These are phyloP conservation scores for Phytophthora cactorum DNA, from an alignment of 352 stramenopile genomes.

Conservation along the genomic window DNA sequence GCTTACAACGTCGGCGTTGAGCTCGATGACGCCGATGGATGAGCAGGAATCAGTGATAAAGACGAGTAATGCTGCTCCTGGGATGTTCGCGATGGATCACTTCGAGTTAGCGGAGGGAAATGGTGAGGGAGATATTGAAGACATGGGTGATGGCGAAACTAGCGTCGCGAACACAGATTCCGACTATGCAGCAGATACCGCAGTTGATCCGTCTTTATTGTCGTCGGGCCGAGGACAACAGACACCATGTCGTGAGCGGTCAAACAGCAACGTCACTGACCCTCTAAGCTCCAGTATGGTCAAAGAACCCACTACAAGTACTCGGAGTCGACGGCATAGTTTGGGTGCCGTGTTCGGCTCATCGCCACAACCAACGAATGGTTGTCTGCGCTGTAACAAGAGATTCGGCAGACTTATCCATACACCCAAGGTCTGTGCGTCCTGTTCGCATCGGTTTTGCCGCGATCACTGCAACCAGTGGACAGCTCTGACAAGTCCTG, in stretches of 20 bases:
- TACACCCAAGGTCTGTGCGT: slow-evolving; percentile 54
- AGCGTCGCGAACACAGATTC: slow-evolving; percentile 21
- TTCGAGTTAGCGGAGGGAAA: slow-evolving; percentile 44
- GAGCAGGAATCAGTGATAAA: background rate
- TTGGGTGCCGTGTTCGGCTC: slow-evolving; percentile 22
- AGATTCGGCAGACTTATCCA: slow-evolving; percentile 52
- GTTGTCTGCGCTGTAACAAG: slow-evolving; percentile 52
- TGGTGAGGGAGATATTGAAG: slow-evolving; percentile 35
- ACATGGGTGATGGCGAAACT: slow-evolving; percentile 28
- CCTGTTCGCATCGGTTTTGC: slow-evolving; percentile 57
- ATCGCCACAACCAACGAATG: slow-evolving; percentile 14
- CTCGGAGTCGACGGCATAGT: slow-evolving; percentile 26
- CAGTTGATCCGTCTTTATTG: slow-evolving; percentile 18
- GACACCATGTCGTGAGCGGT: slow-evolving; percentile 10
- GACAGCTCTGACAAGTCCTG: slow-evolving; percentile 25
- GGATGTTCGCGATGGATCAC: slow-evolving; percentile 57
- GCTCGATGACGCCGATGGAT: slow-evolving; percentile 18
- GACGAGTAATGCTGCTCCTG: slow-evolving; percentile 30
- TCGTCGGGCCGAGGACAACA: slow-evolving; percentile 8
- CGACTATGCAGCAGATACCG: slow-evolving; percentile 29
- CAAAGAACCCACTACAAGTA: slow-evolving; percentile 3
- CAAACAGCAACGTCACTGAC: slow-evolving; percentile 27
- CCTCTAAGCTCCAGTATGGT: slow-evolving; percentile 27
- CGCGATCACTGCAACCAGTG: slow-evolving; percentile 49
- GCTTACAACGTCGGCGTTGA: slow-evolving; percentile 55